Percentiles rank a stretch among this genome's conserved stretches.
phyloP scores from a whole-genome alignment of 495 filamentous ascomycete genomes.

The Hapsidospora chrysogenum region DNA sequence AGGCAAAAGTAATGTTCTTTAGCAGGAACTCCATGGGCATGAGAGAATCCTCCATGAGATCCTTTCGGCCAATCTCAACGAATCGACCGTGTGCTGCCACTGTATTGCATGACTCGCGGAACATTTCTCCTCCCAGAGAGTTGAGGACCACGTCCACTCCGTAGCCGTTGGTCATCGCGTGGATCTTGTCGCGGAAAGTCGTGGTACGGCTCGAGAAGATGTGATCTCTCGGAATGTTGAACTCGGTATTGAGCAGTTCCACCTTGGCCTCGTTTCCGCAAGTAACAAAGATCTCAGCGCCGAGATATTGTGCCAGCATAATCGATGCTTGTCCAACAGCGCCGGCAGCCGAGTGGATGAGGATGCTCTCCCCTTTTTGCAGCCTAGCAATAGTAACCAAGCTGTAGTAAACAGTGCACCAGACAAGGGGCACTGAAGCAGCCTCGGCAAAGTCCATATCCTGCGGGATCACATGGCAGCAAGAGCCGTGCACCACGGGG shows the following conservation, averaged over 20 bases:
- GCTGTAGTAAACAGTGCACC: slow-evolving; percentile 40
- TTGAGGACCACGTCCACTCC: slow-evolving; percentile 42
- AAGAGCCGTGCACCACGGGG: slow-evolving; percentile 16
- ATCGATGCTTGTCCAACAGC: slow-evolving; percentile 48
- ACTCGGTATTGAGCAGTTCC: slow-evolving; percentile 28
- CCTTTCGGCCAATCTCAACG: slow-evolving; percentile 31
- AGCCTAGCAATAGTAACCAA: slow-evolving; percentile 30
- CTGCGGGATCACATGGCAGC: slow-evolving; percentile 28
- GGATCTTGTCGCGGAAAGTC: slow-evolving; percentile 30
- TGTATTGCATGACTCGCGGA: slow-evolving; percentile 27
- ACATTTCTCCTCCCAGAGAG: slow-evolving; percentile 30
- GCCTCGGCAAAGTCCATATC: slow-evolving; percentile 33
- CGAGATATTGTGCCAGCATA: slow-evolving; percentile 31
- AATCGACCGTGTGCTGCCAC: slow-evolving; percentile 33
- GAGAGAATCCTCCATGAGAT: slow-evolving; percentile 17
- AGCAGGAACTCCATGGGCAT: slow-evolving; percentile 23
- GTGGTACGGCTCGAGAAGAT: slow-evolving; percentile 35
- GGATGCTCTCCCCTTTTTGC: slow-evolving; percentile 32
- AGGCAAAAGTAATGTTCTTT: slow-evolving; percentile 28
- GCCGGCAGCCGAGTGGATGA: slow-evolving; percentile 43
- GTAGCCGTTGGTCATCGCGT: slow-evolving; percentile 39
- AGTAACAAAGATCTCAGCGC: slow-evolving; percentile 41
- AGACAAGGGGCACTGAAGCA: slow-evolving; percentile 40
- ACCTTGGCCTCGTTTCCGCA: slow-evolving; percentile 36
- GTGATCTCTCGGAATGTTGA: slow-evolving; percentile 30